A percentile compares a stretch with the other conserved stretches of the same genome.
phyloP scores from a whole-genome alignment of 1,284 basidiomycete genomes.

The Tetrapyrgos nigripes region DNA sequence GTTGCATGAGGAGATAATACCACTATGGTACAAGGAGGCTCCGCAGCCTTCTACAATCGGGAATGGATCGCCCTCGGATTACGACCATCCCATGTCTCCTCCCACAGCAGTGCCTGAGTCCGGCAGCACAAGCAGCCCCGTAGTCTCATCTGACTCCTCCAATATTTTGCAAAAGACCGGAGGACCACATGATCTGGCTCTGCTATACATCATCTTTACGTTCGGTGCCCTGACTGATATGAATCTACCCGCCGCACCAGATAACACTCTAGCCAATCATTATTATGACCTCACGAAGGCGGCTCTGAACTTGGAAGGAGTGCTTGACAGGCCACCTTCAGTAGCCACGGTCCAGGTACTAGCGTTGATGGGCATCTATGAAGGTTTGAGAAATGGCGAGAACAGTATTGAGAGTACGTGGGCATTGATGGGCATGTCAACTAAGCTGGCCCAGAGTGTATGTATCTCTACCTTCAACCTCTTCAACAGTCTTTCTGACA shows the following conservation, averaged over 20 bases:
- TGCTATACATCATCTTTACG: slow-evolving; percentile 63
- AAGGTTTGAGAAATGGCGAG: slow-evolving; percentile 61
- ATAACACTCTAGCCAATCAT: slow-evolving; percentile 55
- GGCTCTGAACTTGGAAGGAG: slow-evolving; percentile 66
- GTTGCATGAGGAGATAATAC: slow-evolving; percentile 67
- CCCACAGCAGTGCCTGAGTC: neutral
- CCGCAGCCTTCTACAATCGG: slow-evolving; percentile 27
- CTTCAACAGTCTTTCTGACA: slow-evolving; percentile 10
- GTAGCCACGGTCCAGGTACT: slow-evolving; percentile 73
- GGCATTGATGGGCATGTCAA: slow-evolving; percentile 64
- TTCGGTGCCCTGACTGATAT: slow-evolving; percentile 64
- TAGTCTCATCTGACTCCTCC: slow-evolving; percentile 3
- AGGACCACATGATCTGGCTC: slow-evolving; percentile 60
- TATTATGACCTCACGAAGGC: slow-evolving; percentile 65
- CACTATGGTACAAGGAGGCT: slow-evolving; percentile 68
- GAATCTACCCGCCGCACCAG: slow-evolving; percentile 54
- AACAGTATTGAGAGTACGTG: slow-evolving; percentile 68
- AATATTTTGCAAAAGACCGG: slow-evolving; percentile 20
- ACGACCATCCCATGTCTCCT: slow-evolving; percentile 1
- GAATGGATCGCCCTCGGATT: neutral
- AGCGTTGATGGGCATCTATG: slow-evolving; percentile 71
- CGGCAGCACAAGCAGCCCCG: slow-evolving; percentile 8
- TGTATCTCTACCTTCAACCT: slow-evolving; percentile 33
- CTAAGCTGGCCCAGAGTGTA: slow-evolving; percentile 71
- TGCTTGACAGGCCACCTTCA: slow-evolving; percentile 69